phyloP scores from a whole-genome alignment of 306 rosid genomes.

The barrel medic (Medicago truncatula) region MtrunA17r5.0-ANR NC_053048.1:49291001-49291500 shows the following conservation, averaged over 20 bases:
- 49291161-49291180: constrained; percentile 18
- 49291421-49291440: constrained; percentile 72
- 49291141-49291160: too few relatives aligned
- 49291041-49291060: constrained; percentile 20
- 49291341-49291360: constrained; percentile 90
- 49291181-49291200: constrained; percentile 22
- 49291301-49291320: constrained; percentile 97
- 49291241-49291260: constrained; percentile 27
- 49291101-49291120: neutral
- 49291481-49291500: constrained; percentile 18
- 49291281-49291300: constrained; percentile 35
- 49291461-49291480: constrained; percentile 62
- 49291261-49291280: constrained; percentile 7
- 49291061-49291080: constrained; percentile 18
- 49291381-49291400: constrained; percentile 95
- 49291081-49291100: constrained; percentile 48
- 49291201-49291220: constrained; percentile 27
- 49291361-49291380: constrained; percentile 88
- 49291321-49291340: constrained; percentile 85
- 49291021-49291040: constrained; percentile 45
- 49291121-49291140: too few relatives aligned
- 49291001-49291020: constrained; percentile 39
- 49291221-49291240: neutral
- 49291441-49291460: constrained; percentile 80
- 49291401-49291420: constrained; percentile 71